Evolutionary conservation across 805 yeast species (phyloP).

Genomic region (Hanseniaspora mollemarum): DNA sequence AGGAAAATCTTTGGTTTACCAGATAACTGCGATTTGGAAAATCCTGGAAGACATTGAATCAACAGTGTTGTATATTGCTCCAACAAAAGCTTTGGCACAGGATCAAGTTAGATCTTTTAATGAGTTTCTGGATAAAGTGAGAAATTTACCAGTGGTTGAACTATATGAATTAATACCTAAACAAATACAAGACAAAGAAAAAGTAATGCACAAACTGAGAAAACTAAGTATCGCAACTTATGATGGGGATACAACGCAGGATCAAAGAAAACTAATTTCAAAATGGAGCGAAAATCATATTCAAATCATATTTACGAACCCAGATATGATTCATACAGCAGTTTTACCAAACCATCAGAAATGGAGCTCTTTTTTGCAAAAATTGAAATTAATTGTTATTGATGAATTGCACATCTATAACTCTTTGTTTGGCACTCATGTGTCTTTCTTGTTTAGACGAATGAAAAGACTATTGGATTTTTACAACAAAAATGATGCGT

Average conservation of each 20-base stretch:
- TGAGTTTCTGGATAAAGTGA: slow-evolving; percentile 38
- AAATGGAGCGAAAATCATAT: slow-evolving; percentile 35
- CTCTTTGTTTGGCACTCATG: slow-evolving; percentile 89
- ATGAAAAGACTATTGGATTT: slow-evolving; percentile 51
- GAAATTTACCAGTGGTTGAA: slow-evolving; percentile 17
- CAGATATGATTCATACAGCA: slow-evolving; percentile 82
- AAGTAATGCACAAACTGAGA: slow-evolving; percentile 19
- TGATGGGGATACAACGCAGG: slow-evolving; percentile 82
- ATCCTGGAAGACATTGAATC: slow-evolving; percentile 31
- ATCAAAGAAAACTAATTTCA: slow-evolving; percentile 43
- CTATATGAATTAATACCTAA: not conserved
- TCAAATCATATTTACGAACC: slow-evolving; percentile 81
- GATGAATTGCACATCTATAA: slow-evolving; percentile 80
- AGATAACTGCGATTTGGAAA: slow-evolving; percentile 59
- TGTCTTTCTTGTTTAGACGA: slow-evolving; percentile 72
- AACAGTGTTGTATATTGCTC: slow-evolving; percentile 81
- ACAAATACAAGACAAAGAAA: not conserved
- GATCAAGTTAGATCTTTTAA: slow-evolving; percentile 81
- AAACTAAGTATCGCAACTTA: slow-evolving; percentile 59
- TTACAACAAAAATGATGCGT: slow-evolving; percentile 30
- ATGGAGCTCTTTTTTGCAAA: slow-evolving; percentile 60
- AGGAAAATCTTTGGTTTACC: slow-evolving; percentile 89
- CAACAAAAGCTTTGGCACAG: slow-evolving; percentile 95
- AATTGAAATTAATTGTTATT: slow-evolving; percentile 62
- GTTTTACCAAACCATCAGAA: slow-evolving; percentile 64